Evolutionary conservation across 2,329 filamentous ascomycete genomes (phyloP).

Genomic region (Rutstroemia sp.): DNA sequence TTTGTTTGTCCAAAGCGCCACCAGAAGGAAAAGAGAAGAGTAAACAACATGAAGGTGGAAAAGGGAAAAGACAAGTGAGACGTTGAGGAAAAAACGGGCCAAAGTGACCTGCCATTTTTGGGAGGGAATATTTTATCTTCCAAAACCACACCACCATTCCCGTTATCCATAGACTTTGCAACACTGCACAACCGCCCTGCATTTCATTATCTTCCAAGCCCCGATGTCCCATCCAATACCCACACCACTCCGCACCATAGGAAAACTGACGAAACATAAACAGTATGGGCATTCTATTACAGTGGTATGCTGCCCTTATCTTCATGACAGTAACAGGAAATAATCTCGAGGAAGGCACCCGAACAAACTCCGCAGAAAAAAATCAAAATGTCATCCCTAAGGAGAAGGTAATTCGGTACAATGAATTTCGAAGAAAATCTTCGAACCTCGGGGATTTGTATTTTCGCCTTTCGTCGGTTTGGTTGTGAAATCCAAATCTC

Average conservation of each 20-base stretch:
- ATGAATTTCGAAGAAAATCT: constrained; percentile 15
- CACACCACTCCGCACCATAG: not conserved
- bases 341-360: not conserved
- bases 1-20: no score
- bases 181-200: constrained; percentile 2
- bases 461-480: constrained; percentile 1
- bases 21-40: not conserved
- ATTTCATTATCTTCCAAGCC: not conserved
- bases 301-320: constrained; percentile 15
- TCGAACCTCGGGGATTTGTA: not conserved
- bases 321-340: constrained; percentile 11
- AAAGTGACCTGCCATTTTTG: not conserved
- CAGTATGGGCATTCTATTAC: constrained; percentile 25
- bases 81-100: not conserved
- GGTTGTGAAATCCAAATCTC: constrained; percentile 13
- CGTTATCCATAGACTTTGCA: not conserved
- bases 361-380: constrained; percentile 4
- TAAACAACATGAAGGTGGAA: not conserved
- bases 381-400: constrained; percentile 9
- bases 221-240: not conserved
- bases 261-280: constrained; percentile 7
- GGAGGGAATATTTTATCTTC: not conserved
- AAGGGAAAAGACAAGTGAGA: not conserved
- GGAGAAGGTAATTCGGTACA: constrained; percentile 16
- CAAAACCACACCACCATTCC: not conserved